Percentiles rank a stretch among this genome's conserved stretches.
These are phyloP conservation scores for Boletellus sp. DNA, from an alignment of 1,284 basidiomycete genomes.

Conservation along the genomic window DNA sequence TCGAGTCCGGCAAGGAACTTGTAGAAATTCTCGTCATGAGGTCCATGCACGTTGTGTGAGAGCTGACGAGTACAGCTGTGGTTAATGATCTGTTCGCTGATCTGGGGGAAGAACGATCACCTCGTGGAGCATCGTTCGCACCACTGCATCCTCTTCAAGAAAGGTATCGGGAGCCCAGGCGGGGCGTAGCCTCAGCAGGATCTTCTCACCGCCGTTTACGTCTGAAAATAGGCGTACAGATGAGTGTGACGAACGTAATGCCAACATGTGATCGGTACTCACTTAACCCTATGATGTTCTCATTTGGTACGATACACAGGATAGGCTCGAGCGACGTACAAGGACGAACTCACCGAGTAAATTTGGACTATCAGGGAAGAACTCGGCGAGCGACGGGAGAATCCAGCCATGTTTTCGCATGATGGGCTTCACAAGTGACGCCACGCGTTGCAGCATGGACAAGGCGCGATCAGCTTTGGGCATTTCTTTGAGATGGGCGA, in stretches of 20 bases:
- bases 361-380: constrained; percentile 73
- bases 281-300: constrained; percentile 30
- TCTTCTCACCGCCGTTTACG: constrained; percentile 74
- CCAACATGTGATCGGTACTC: constrained; percentile 12
- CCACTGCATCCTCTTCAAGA: constrained; percentile 69
- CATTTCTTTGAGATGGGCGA: constrained; percentile 63
- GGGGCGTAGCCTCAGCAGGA: constrained; percentile 75
- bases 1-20: constrained; percentile 73
- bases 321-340: background rate
- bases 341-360: constrained; percentile 58
- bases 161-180: constrained; percentile 68
- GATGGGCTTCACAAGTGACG: constrained; percentile 83
- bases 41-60: constrained; percentile 83
- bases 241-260: background rate
- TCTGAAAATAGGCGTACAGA: constrained; percentile 42
- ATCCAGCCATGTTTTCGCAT: constrained; percentile 82
- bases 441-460: constrained; percentile 65
- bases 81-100: background rate
- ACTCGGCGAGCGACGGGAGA: constrained; percentile 80
- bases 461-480: constrained; percentile 61
- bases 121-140: constrained; percentile 84
- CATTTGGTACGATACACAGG: constrained; percentile 4
- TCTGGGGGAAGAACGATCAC: constrained; percentile 36
- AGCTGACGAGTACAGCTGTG: constrained; percentile 44
- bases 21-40: constrained; percentile 83